A percentile compares a stretch with the other conserved stretches of the same genome.
These are phyloP conservation scores for Paracoccidioides brasiliensis DNA, from an alignment of 2,329 filamentous ascomycete genomes.

Conservation along the genomic window DNA sequence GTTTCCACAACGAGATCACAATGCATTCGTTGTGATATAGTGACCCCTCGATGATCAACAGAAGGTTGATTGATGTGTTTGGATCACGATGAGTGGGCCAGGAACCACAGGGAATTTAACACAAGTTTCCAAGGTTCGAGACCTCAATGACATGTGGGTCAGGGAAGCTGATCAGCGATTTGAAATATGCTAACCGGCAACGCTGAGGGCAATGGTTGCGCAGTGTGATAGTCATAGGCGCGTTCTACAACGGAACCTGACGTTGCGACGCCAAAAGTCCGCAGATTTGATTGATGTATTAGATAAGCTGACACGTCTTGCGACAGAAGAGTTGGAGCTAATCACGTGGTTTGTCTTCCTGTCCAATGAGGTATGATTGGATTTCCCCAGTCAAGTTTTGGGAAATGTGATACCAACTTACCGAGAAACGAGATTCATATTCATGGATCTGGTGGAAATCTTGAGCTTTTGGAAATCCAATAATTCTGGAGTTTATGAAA, in stretches of 20 bases:
- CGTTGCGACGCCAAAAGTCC: not conserved
- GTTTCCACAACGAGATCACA: not conserved
- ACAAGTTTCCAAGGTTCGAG: not conserved
- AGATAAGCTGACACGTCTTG: not conserved
- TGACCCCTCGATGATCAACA: not conserved
- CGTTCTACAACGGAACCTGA: not conserved
- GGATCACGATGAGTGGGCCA: not conserved
- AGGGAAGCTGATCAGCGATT: not conserved
- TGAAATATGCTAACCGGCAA: not conserved
- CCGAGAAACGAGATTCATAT: no score
- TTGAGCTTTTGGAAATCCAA: no score
- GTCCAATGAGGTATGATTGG: no score
- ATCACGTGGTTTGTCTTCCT: no score
- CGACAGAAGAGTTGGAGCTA: not conserved
- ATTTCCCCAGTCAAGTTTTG: no score
- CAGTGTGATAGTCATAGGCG: not conserved
- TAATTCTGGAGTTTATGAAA: no score
- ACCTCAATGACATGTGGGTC: not conserved
- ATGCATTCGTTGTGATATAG: not conserved
- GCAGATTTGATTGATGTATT: not conserved
- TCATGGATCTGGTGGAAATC: no score
- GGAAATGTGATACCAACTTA: no score
- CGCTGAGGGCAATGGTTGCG: not conserved
- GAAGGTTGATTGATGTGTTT: not conserved
- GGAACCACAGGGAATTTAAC: not conserved